These are phyloP conservation scores for Avena eriantha DNA, from an alignment of 176 grass and related monocot species.

Conservation along the genomic window DNA sequence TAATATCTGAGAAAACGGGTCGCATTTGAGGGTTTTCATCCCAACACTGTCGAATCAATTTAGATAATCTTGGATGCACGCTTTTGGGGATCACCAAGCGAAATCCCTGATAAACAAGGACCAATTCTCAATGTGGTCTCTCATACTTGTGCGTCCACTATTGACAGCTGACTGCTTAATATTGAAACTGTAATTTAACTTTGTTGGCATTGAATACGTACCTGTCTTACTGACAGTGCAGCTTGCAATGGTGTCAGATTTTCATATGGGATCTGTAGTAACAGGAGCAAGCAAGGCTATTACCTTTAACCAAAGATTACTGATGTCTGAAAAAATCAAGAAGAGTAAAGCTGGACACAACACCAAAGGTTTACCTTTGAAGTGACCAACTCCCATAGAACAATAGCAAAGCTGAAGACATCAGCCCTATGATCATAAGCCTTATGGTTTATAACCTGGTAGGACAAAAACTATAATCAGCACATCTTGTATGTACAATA, in stretches of 20 bases:
- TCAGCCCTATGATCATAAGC: conserved; percentile 88
- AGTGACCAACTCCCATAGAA: conserved; percentile 88
- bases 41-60: conserved; percentile 80
- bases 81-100: conserved; percentile 61
- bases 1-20: conserved; percentile 75
- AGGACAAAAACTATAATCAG: conserved; percentile 33
- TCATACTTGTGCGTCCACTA: not conserved
- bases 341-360: not conserved
- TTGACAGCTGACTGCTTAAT: conserved; percentile 10
- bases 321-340: conserved; percentile 5
- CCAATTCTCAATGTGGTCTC: conserved; percentile 5
- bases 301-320: conserved; percentile 12
- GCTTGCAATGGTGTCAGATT: conserved; percentile 94
- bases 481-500: not conserved
- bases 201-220: conserved; percentile 35
- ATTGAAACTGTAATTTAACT: not conserved
- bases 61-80: conserved; percentile 60
- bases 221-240: conserved; percentile 91
- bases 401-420: conserved; percentile 94
- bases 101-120: conserved; percentile 68
- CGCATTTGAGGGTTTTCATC: conserved; percentile 59
- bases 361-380: conserved; percentile 69
- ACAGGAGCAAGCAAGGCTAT: conserved; percentile 32
- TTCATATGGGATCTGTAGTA: conserved; percentile 83
- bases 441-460: conserved; percentile 94